phyloP scores from a whole-genome alignment of 495 filamentous ascomycete genomes.

The Parathielavia hyrcaniae region DNA sequence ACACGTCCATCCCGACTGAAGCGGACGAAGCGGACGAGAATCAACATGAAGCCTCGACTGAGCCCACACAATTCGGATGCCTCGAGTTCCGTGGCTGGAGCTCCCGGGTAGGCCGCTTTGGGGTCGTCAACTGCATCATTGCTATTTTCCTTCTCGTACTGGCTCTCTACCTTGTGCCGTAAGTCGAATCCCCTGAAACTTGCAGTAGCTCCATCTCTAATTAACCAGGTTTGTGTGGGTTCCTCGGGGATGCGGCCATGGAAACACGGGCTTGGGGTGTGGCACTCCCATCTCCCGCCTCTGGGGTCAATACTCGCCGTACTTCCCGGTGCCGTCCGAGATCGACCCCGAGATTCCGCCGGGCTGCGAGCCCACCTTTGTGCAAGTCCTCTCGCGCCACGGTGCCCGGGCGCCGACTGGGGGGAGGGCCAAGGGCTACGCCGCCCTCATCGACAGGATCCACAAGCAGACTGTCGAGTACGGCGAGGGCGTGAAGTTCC shows the following conservation, averaged over 20 bases:
- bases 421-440: conserved; percentile 54
- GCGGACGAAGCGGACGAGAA: no score
- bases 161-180: no score
- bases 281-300: conserved; percentile 50
- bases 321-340: conserved; percentile 62
- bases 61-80: no score
- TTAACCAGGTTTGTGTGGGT: background rate
- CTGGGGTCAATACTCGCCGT: conserved; percentile 87
- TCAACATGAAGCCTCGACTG: no score
- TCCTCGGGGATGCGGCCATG: conserved; percentile 47
- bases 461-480: conserved; percentile 52
- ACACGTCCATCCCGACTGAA: no score
- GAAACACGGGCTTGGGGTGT: conserved; percentile 56
- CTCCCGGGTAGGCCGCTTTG: no score
- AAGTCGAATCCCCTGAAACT: no score
- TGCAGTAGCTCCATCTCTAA: background rate
- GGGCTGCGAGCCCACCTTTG: conserved; percentile 67
- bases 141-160: no score
- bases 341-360: conserved; percentile 52
- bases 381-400: conserved; percentile 71
- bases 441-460: conserved; percentile 52
- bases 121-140: no score
- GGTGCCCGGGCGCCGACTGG: conserved; percentile 74
- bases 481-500: conserved; percentile 53
- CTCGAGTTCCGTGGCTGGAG: no score